These are phyloP conservation scores for Cucurbita maxima DNA, from an alignment of 306 rosid species.

Conservation along the genomic window DNA sequence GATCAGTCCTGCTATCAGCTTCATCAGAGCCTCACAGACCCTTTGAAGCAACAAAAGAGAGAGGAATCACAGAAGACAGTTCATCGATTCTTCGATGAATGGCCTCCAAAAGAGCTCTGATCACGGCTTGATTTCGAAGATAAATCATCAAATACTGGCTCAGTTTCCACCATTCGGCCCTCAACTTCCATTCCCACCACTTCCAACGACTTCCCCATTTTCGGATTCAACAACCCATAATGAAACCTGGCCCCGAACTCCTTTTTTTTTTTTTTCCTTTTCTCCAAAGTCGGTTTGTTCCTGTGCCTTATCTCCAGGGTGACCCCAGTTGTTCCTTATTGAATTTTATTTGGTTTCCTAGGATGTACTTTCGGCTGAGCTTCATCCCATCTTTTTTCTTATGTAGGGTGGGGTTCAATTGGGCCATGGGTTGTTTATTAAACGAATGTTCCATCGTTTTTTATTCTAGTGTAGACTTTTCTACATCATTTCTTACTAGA, in stretches of 20 bases:
- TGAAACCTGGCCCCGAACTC: slow-evolving; percentile 14
- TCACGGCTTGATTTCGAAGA: slow-evolving; percentile 79
- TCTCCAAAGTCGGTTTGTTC: background rate
- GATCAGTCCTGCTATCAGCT: slow-evolving; percentile 63
- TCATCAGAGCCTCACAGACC: slow-evolving; percentile 30
- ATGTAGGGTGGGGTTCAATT: slow-evolving; percentile 1
- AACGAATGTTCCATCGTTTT: slow-evolving; percentile 4
- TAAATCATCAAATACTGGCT: slow-evolving; percentile 41
- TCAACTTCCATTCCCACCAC: slow-evolving; percentile 77
- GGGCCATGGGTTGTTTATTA: slow-evolving; percentile 4
- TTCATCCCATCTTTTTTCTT: slow-evolving; percentile 1
- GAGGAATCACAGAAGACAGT: slow-evolving; percentile 68
- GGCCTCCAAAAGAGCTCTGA: slow-evolving; percentile 58
- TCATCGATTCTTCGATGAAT: slow-evolving; percentile 88
- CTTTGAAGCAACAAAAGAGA: slow-evolving; percentile 27
- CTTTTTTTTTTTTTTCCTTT: background rate
- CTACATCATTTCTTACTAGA: background rate
- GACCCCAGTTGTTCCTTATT: slow-evolving; percentile 8
- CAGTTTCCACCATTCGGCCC: slow-evolving; percentile 59
- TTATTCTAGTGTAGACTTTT: background rate
- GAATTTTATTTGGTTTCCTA: background rate
- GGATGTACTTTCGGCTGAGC: slow-evolving; percentile 3
- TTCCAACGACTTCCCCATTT: slow-evolving; percentile 50
- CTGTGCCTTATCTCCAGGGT: slow-evolving; percentile 9
- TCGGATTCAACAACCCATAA: slow-evolving; percentile 34